Base-by-base conservation (phyloP, 2,329 filamentous ascomycete species). In the Metarhizium album region DNA sequence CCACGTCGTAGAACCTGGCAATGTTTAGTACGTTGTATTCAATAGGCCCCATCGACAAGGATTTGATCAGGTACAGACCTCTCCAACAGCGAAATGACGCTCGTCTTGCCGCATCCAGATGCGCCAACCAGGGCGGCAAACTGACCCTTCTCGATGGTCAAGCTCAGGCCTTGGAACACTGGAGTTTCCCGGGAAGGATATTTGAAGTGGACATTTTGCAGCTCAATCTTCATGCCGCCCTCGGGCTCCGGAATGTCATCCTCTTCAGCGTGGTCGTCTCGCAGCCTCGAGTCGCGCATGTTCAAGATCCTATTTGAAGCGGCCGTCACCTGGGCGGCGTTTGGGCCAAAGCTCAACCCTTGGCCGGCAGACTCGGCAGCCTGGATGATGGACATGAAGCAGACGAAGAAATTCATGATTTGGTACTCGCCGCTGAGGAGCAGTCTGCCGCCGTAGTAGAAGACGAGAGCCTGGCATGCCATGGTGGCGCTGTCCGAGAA, bases 81-180 rank as follows among this genome's bases (percentile, higher is more conserved):
- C 65, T 84, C 81, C 6, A 84, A 65, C 1, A 84, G 67, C 48
- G 75, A 74, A 35, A 91, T 78, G 42, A 87, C 81, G 16, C 81
- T 87, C 0, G 82, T 85, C 68, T 90, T 87, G 35, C 84, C 84
- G 52, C 82, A 85, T 0, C 84, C 84, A 1, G 80, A 84, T 1
- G 83, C 76, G 2, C 85, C 84, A 4, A 88, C 84, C 1, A 88
- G 71, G 1, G 83, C 84, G 0, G 78, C 82, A 59, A 86, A 87
- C 60, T 86, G 81, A 4, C 84, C 84, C 56, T 80, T 82, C 56
- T 81, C 71, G 48, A 88, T 78, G 5, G 74, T 78, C 53, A 90
- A 68, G 59, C 75, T 82, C 51, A 90, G 67, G 2, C 77, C 76
- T 48, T 70, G 73, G 64, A 83, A 82, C 31, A 84, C 74, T 22